Evolutionary conservation across 2,329 filamentous ascomycete species (phyloP).

Genomic region (Chaetothyriales sp.): DNA sequence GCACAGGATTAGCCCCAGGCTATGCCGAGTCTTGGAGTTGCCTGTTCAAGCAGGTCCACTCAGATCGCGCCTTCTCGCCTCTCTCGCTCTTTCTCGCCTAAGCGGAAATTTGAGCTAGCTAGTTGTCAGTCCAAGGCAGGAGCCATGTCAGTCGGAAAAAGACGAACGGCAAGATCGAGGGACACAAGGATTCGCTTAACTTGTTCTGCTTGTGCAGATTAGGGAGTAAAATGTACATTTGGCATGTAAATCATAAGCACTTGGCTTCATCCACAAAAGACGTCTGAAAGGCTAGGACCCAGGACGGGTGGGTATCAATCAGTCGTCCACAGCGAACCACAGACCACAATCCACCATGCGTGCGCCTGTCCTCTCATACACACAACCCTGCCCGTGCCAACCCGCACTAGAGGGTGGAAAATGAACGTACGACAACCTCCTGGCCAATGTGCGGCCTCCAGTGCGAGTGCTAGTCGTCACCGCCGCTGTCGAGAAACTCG

Average conservation of each 20-base stretch:
- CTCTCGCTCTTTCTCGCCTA: background rate
- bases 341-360: background rate
- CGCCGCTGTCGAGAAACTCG: slow-evolving; percentile 17
- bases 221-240: background rate
- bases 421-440: too few relatives aligned
- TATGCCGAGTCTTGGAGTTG: background rate
- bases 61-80: background rate
- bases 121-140: background rate
- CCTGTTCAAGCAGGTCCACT: background rate
- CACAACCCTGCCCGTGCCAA: too few relatives aligned
- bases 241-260: background rate
- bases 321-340: background rate
- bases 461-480: background rate
- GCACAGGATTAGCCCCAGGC: background rate
- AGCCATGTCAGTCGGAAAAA: background rate
- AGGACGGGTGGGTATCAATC: background rate
- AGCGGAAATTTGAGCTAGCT: background rate
- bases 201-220: background rate
- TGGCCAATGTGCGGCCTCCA: too few relatives aligned
- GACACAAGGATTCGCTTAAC: background rate
- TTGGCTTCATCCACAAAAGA: background rate
- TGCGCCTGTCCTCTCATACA: background rate
- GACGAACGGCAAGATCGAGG: background rate
- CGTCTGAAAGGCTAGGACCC: background rate
- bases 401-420: too few relatives aligned